A percentile compares a stretch with the other conserved stretches of the same genome.
Conservation (phyloP, 2,329 filamentous ascomycete species). For the Phialocephala subalpina region DNA sequence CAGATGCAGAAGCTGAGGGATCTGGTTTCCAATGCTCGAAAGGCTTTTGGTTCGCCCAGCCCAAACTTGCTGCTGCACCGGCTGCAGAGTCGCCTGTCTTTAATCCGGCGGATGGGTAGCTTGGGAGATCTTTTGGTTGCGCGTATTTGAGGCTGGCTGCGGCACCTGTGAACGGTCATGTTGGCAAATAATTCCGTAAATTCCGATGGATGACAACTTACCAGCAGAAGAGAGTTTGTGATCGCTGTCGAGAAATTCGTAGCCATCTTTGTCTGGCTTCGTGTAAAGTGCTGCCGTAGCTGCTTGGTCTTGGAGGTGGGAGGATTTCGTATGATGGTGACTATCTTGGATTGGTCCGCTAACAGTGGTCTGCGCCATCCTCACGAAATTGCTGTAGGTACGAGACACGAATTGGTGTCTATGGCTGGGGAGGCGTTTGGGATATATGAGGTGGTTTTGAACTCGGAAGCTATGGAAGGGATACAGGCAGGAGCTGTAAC, state of each 20-base stretch:
- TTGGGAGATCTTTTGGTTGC: conserved; percentile 75
- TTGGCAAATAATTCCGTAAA: conserved; percentile 20
- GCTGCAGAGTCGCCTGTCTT: conserved; percentile 65
- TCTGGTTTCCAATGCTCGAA: conserved; percentile 73
- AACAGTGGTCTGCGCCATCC: conserved; percentile 28
- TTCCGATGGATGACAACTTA: conserved; percentile 46
- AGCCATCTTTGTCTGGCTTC: conserved; percentile 42
- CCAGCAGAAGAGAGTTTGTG: conserved; percentile 65
- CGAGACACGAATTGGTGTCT: conserved; percentile 9
- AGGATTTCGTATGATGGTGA: conserved; percentile 30
- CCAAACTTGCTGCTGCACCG: conserved; percentile 76
- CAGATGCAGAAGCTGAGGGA: conserved; percentile 64
- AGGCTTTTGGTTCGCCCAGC: conserved; percentile 73
- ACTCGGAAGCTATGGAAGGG: background rate
- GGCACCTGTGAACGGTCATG: conserved; percentile 54
- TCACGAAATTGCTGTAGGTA: conserved; percentile 1
- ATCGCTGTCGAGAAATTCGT: conserved; percentile 53
- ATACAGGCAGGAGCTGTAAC: background rate
- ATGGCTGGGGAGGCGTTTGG: background rate
- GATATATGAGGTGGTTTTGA: background rate
- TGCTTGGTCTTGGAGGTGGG: conserved; percentile 53
- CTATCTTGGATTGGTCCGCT: conserved; percentile 30
- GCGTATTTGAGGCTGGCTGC: conserved; percentile 75
- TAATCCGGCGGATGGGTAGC: conserved; percentile 74
- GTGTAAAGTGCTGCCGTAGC: conserved; percentile 69